Conservation (phyloP, 345 rosid genomes). For the Viola odorata region DNA sequence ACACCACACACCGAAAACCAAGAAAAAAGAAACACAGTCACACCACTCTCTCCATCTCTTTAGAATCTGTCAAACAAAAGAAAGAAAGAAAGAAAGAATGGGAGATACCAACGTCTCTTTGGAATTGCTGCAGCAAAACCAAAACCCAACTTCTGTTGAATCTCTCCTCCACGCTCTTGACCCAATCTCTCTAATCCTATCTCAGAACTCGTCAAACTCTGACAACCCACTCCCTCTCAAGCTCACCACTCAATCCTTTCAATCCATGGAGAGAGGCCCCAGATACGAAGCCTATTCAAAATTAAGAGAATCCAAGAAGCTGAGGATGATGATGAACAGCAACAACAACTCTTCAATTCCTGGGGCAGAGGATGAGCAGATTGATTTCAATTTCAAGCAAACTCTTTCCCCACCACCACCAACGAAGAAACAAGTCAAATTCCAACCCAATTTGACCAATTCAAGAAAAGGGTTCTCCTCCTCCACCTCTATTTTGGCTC, state of each 20-base stretch:
- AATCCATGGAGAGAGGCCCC: conserved; percentile 72
- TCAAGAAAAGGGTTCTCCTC: conserved; percentile 20
- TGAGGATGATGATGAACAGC: conserved; percentile 36
- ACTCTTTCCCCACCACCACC: conserved; percentile 15
- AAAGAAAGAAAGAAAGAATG: conserved; percentile 14
- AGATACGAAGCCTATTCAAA: conserved; percentile 65
- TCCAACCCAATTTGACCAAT: conserved; percentile 28
- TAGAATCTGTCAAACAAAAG: not conserved
- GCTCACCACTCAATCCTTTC: conserved; percentile 41
- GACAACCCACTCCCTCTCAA: conserved; percentile 38
- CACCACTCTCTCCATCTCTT: too few relatives aligned
- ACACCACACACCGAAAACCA: conserved; percentile 1
- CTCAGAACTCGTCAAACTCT: conserved; percentile 41
- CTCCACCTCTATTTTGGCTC: conserved; percentile 43
- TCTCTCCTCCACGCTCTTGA: conserved; percentile 40
- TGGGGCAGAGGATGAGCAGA: not conserved
- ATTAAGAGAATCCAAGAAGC: conserved; percentile 52
- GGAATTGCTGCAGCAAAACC: conserved; percentile 19
- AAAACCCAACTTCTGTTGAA: conserved; percentile 27
- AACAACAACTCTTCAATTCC: conserved; percentile 15
- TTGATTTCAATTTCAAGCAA: conserved; percentile 24
- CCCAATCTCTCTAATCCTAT: conserved; percentile 58
- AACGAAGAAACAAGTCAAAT: conserved; percentile 60
- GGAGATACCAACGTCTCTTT: conserved; percentile 31
- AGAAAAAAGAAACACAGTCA: conserved; percentile 5